These are phyloP conservation scores for Agapanthus africanus DNA, from an alignment of 106 monocot genomes.

Conservation along the genomic window DNA sequence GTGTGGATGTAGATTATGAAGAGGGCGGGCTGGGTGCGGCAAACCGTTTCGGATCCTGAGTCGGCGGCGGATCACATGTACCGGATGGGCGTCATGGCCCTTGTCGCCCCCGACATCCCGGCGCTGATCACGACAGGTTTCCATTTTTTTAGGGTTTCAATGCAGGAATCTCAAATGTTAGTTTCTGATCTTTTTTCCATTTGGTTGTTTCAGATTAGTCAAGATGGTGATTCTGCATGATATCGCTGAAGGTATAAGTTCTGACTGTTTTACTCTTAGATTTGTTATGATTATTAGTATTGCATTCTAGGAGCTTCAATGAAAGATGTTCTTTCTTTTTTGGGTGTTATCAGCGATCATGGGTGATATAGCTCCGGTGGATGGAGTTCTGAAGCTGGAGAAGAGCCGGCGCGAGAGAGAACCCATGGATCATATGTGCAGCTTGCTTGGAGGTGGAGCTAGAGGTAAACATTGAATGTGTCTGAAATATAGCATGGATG, in stretches of 20 bases:
- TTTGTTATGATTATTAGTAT: too few relatives aligned
- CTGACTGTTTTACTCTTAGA: too few relatives aligned
- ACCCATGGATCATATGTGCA: conserved; percentile 83
- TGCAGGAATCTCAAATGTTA: not conserved
- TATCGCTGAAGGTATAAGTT: conserved; percentile 5
- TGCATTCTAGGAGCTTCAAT: too few relatives aligned
- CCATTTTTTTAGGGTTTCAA: conserved; percentile 1
- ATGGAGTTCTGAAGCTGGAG: conserved; percentile 77
- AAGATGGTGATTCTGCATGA: conserved; percentile 7
- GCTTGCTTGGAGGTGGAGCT: conserved; percentile 62
- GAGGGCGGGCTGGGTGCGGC: conserved; percentile 76
- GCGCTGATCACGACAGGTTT: conserved; percentile 74
- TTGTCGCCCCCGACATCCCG: conserved; percentile 41
- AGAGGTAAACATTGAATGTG: too few relatives aligned
- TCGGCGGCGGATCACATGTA: conserved; percentile 99
- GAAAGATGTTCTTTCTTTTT: too few relatives aligned
- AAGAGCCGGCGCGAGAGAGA: conserved; percentile 79
- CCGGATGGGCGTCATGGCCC: conserved; percentile 87
- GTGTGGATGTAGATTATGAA: conserved; percentile 90
- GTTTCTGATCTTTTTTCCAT: not conserved
- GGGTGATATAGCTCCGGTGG: conserved; percentile 87
- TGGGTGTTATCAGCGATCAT: conserved; percentile 94
- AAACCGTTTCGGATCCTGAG: conserved; percentile 68
- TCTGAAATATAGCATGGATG: too few relatives aligned
- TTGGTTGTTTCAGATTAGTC: not conserved